Base-by-base conservation (phyloP, 192 early-diverging fungal species). In the Backusella tarrabulga region DNA sequence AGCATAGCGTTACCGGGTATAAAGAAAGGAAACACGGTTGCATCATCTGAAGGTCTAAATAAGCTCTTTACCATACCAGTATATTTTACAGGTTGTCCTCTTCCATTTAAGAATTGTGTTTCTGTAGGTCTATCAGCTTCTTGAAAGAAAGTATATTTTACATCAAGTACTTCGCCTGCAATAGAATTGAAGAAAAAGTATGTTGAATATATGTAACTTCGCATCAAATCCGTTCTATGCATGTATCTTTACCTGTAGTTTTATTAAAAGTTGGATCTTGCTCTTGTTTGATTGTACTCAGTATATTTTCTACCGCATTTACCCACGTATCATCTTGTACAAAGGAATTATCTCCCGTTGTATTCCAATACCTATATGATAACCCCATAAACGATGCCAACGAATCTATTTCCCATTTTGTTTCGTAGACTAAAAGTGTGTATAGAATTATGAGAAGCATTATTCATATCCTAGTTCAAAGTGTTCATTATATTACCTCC, bases 331-430 rank as follows among this genome's bases (percentile, higher is more conserved):
- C 17, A 6, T 77, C 50, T 15, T 76, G 40, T 21, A 86, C 52
- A 75, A 88, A 80, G 3, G 71, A 74, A 15, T 73, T 50, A 36
- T 90, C 86, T 11, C 76, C 69, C 3, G 91, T 89, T 7, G 87
- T 68, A 8, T 76, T 66, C 84, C 87, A 92, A 71, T 87, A 92
- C 21, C 74, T 32, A 63, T 85, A 77, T 0, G 89, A 85, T 2
- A 92, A 52, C 34, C 89, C 83, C 44, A 93, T 79, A 32, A 92
- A 93, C 17, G 91, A 87, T 0, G 86, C 87, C 46, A 92, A 77
- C 15, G 91, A 92, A 83, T 93, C 92, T 38, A 93, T 78, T 72
- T 93, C 92, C 56, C 75, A 83, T 76, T 92, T 93, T 21, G 84
- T 80, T 70, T 93, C 91, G 71, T 75, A 90, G 4, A 88, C 87